Conservation (phyloP, 2,329 filamentous ascomycete genomes). For the Phialophora macrospora region DNA sequence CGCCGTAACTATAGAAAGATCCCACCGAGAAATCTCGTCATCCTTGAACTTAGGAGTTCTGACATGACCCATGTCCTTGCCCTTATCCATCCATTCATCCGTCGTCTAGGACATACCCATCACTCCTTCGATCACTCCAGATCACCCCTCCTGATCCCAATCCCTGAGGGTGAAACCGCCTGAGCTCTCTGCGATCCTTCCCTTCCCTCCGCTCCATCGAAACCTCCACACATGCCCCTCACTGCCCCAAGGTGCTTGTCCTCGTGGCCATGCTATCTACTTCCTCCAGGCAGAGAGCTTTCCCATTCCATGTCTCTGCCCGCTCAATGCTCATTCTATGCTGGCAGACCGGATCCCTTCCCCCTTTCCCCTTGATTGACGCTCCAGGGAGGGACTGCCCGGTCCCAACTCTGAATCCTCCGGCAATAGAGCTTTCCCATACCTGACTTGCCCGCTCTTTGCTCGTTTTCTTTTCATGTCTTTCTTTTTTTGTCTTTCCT, state of each 20-base stretch:
- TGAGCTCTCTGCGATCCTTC: background rate
- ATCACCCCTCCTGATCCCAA: background rate
- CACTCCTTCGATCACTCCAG: background rate
- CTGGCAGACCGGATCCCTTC: background rate
- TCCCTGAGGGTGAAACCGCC: background rate
- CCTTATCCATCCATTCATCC: background rate
- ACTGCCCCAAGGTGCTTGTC: background rate
- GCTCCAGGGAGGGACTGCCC: background rate
- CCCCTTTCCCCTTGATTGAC: slow-evolving; percentile 7
- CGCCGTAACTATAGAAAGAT: background rate
- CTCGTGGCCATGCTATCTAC: background rate
- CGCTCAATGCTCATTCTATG: slow-evolving; percentile 7
- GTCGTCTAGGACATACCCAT: background rate
- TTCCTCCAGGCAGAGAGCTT: slow-evolving; percentile 10
- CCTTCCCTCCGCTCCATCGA: background rate
- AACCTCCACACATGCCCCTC: background rate
- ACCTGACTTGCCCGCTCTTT: slow-evolving; percentile 1
- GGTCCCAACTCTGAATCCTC: background rate
- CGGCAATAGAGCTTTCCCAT: slow-evolving; percentile 6
- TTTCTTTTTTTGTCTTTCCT: background rate
- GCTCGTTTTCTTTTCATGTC: slow-evolving; percentile 1
- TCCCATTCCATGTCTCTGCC: background rate
- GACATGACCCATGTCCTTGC: too few relatives aligned
- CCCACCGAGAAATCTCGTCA: too few relatives aligned
- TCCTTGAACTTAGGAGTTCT: too few relatives aligned